Evolutionary conservation across 108 stramenopile species (phyloP), one percentile per base, ranked within the genome.

Genomic region (Cyclotella baltica): DNA sequence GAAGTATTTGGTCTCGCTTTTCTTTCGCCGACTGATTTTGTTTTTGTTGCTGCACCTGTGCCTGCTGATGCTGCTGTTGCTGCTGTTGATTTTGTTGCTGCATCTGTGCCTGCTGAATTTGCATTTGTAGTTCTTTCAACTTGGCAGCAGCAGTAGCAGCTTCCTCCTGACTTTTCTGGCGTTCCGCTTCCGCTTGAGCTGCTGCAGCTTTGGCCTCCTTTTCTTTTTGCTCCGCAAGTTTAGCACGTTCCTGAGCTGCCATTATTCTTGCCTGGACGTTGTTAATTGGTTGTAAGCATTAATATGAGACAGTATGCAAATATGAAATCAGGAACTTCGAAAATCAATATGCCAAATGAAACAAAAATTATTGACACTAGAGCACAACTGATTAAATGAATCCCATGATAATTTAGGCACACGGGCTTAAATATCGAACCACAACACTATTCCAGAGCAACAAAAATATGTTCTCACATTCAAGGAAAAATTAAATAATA

Each of bases 231-330:
- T 85, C 78, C 19, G 80, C 75, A 5, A 59, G 72, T 28, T 87
- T 84, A 18, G 89, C 80, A 25, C 87, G 82, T 88, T 94, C 93
- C 64, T 94, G 91, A 29, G 93, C 93, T 4, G 93, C 93, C 83
- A 88, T 89, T 67, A 94, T 94, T 65, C 92, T 86, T 52, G 90
- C 90, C 92, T 93, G 52, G 22, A 3, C 5, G 34, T 30, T 25
- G 13, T 29, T 47, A 40, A 62, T 9, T 22, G 29, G 51, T 52
- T 36, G 20, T 30, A 38, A 58, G 61, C 22, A 25, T 0, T 29
- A 74, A 55, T 9, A 65, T 10, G 19, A 33, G 8, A 13, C n/a
- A 56, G 8, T 13, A 46, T 13, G 16, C 46, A 46, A 13, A 46
- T 46, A 13, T 46, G 46, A n/a, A n/a, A n/a, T n/a, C 40, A 11